Evolutionary conservation across 768 basidiomycete species (phyloP).

Genomic region (Hericium erinaceus): DNA sequence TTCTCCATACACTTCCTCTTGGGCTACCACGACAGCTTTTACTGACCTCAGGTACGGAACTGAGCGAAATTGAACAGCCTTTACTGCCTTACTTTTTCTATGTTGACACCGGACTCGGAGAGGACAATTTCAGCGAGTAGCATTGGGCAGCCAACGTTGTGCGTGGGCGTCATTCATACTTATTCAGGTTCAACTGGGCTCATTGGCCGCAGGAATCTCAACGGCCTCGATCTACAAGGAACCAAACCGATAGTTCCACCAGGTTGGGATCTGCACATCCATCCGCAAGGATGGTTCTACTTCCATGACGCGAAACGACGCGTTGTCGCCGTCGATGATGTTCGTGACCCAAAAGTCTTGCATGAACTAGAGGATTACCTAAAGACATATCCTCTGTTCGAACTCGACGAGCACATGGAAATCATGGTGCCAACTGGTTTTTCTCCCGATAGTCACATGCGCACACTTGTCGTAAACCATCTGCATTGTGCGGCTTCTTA

Average conservation of each 20-base stretch:
- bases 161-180: too few species aligned
- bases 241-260: background rate
- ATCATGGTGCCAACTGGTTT: conserved; percentile 28
- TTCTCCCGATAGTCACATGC: conserved; percentile 16
- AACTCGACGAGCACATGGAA: conserved; percentile 34
- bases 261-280: conserved; percentile 34
- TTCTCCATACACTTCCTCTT: too few species aligned
- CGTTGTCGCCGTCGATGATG: conserved; percentile 41
- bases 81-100: too few species aligned
- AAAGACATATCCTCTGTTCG: conserved; percentile 19
- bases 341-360: conserved; percentile 30
- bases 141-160: too few species aligned
- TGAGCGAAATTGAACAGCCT: too few species aligned
- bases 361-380: conserved; percentile 22
- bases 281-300: conserved; percentile 43
- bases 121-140: too few species aligned
- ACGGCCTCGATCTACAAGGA: too few species aligned
- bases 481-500: conserved; percentile 38
- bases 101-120: too few species aligned
- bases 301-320: conserved; percentile 32
- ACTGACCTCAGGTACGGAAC: too few species aligned
- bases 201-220: too few species aligned
- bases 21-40: too few species aligned
- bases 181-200: too few species aligned
- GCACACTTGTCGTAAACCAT: conserved; percentile 39